Percentiles rank a stretch among this genome's conserved stretches.
Conservation (phyloP, 495 filamentous ascomycete genomes). For the Penicillium daleae region DNA sequence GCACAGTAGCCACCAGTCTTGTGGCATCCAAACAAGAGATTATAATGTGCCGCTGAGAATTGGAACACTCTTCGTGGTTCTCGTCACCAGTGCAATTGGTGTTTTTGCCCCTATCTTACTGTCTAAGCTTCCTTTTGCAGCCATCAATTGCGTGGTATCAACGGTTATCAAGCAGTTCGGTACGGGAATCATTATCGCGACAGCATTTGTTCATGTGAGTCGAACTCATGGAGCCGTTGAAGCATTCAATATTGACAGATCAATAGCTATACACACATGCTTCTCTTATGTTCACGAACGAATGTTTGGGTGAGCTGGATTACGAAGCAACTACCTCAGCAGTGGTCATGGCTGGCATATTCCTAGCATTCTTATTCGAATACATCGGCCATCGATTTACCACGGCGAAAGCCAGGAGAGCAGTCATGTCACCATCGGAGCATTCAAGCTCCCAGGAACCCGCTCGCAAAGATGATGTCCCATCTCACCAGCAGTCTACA, state of each 20-base stretch:
- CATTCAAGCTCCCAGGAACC: conserved; percentile 3
- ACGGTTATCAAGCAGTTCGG: conserved; percentile 68
- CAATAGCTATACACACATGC: conserved; percentile 66
- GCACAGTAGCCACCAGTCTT: conserved; percentile 34
- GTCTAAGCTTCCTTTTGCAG: conserved; percentile 33
- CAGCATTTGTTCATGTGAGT: conserved; percentile 69
- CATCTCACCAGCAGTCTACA: conserved; percentile 14
- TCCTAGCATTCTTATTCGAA: conserved; percentile 65
- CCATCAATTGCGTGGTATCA: conserved; percentile 49
- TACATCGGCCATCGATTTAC: conserved; percentile 58
- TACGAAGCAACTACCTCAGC: conserved; percentile 66
- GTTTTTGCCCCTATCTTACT: conserved; percentile 49
- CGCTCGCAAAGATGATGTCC: conserved; percentile 10
- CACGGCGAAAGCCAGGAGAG: conserved; percentile 23
- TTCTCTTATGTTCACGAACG: conserved; percentile 61
- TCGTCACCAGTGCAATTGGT: conserved; percentile 52
- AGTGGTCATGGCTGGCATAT: conserved; percentile 67
- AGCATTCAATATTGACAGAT: conserved; percentile 11
- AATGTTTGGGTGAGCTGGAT: conserved; percentile 61
- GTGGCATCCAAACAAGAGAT: conserved; percentile 48
- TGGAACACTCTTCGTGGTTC: conserved; percentile 63
- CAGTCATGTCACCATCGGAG: background rate
- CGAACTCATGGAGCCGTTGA: background rate
- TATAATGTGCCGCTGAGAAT: conserved; percentile 65
- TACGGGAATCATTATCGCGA: conserved; percentile 73